phyloP scores from a whole-genome alignment of 768 basidiomycete species.

The Nidularia pulvinata region DNA sequence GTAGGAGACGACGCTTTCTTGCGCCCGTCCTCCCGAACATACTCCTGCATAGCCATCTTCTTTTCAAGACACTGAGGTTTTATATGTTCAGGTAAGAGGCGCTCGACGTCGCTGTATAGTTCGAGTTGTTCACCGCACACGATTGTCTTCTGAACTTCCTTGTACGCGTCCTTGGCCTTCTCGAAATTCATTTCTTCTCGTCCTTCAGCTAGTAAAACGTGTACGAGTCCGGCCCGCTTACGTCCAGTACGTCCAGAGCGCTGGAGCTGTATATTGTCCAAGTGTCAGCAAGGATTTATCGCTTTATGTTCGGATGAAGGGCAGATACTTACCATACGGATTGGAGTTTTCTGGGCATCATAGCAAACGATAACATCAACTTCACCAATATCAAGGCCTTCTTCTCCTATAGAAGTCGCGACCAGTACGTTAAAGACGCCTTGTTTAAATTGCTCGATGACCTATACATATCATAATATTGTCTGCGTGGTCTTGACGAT shows the following conservation, averaged over 20 bases:
- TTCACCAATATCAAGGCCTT: slow-evolving; percentile 98
- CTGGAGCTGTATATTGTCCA: slow-evolving; percentile 66
- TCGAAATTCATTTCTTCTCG: slow-evolving; percentile 93
- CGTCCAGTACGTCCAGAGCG: slow-evolving; percentile 95
- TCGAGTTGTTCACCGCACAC: slow-evolving; percentile 85
- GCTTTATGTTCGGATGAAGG: not conserved
- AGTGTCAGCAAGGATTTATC: not conserved
- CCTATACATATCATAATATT: slow-evolving; percentile 37
- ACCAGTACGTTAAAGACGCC: slow-evolving; percentile 93
- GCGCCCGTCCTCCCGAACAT: slow-evolving; percentile 47
- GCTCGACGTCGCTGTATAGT: slow-evolving; percentile 90
- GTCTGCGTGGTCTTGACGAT: slow-evolving; percentile 3
- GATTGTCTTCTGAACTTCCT: slow-evolving; percentile 88
- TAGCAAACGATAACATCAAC: slow-evolving; percentile 97
- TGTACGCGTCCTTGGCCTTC: slow-evolving; percentile 83
- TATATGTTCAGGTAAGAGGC: slow-evolving; percentile 77
- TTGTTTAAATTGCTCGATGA: slow-evolving; percentile 83
- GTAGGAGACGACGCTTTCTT: slow-evolving; percentile 27
- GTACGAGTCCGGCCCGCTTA: slow-evolving; percentile 86
- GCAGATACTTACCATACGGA: slow-evolving; percentile 77
- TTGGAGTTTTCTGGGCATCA: slow-evolving; percentile 94
- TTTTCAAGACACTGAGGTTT: slow-evolving; percentile 81
- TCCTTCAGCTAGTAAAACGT: slow-evolving; percentile 87
- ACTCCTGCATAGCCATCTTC: slow-evolving; percentile 79
- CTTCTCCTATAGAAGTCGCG: slow-evolving; percentile 96